phyloP scores from a whole-genome alignment of 345 rosid genomes.

The Eucalyptus melliodora region DNA sequence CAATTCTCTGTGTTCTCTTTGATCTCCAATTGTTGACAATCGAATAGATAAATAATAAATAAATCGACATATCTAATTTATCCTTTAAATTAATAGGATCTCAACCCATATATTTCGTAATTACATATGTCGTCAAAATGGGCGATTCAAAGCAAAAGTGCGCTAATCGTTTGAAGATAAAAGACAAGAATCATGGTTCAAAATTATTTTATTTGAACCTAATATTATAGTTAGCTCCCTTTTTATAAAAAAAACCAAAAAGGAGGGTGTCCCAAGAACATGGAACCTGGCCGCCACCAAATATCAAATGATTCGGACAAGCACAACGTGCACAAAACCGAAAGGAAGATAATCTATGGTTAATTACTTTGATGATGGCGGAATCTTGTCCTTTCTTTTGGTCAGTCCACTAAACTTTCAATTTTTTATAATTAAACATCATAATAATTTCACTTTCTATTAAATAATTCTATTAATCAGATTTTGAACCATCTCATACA shows the following conservation, averaged over 20 bases:
- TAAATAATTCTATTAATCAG: not conserved
- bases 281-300: not conserved
- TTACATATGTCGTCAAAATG: not conserved
- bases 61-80: not conserved
- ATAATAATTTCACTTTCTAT: not conserved
- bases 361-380: not conserved
- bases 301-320: not conserved
- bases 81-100: not conserved
- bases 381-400: not conserved
- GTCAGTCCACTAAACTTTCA: not conserved
- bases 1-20: not conserved
- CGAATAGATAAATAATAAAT: not conserved
- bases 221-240: not conserved
- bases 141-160: not conserved
- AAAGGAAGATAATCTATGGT: not conserved
- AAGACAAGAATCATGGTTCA: not conserved
- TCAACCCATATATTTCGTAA: not conserved
- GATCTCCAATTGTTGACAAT: not conserved
- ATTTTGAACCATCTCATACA: not conserved
- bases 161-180: not conserved
- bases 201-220: not conserved
- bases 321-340: not conserved
- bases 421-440: not conserved
- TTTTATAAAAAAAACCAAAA: not conserved
- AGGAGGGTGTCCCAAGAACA: not conserved